Base-by-base conservation (phyloP, 2,329 filamentous ascomycete genomes). In the Bipolaris gigantea region DNA sequence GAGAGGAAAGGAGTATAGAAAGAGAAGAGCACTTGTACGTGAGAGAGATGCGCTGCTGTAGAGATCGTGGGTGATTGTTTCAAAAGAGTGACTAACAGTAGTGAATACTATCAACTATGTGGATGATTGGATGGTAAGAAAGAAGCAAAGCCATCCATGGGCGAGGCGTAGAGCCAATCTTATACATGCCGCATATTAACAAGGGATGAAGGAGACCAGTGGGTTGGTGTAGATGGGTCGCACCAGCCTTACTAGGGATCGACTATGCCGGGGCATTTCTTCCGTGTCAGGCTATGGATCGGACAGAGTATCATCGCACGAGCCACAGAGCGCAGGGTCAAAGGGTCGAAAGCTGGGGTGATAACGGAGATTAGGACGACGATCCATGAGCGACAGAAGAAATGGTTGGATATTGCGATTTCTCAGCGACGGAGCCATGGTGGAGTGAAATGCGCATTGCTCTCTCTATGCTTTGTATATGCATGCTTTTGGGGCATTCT, bases 31-130 rank as follows among this genome's bases (percentile, higher is more conserved):
- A 38, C 43, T 44, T 57, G 53, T 27, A 48, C 45, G 25, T 35
- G 48, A 42, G 39, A 34, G 40, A 40, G 10, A 15, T 47, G 21
- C 7, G 25, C 50, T 30, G 47, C 48, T 30, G 53, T 58, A 60
- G 52, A 54, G 54, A 62, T 36, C 42, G 56, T 61, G 36, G 33
- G 3, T 51, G 36, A 56, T 53, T 50, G 50, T 51, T 45, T 30
- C 38, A 55, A 71, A 70, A 60, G 67, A 71, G 63, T 69, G 65
- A 55, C 62, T 70, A 66, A 65, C 64, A 67, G 47, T 50, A 46
- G 59, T 50, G 60, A 57, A 51, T 45, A 69, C 65, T 68, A 64
- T 67, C 52, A 46, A 64, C 58, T 62, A 59, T 60, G 30, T 42
- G 57, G 10, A 61, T 55, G 46, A 53, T 56, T 21, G 52, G 44